Base-by-base conservation (phyloP, 371 early-diverging fungal genomes). In the Haplosporangium sp. region DNA sequence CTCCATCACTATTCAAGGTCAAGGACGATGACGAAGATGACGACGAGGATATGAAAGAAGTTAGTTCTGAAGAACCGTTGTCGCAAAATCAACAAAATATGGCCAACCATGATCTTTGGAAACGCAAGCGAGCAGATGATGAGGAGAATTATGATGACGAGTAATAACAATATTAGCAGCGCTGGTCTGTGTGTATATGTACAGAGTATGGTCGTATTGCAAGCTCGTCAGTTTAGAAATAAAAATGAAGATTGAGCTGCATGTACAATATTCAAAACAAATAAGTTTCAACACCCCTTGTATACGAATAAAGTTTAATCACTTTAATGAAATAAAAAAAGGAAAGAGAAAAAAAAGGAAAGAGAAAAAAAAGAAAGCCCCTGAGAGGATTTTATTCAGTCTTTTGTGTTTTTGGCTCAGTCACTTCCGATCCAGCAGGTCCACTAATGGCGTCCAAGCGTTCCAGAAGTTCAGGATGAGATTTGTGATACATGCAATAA, bases 391-490 rank as follows among this genome's bases (percentile, higher is more conserved):
- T 27, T 27, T 27, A 27, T 27, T 27, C 27, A 27, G 27, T 27
- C 27, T 27, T 27, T 27, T 27, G 27, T 27, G 27, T 27, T 27
- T 27, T 27, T 27, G 27, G 27, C 27, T 27, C 27, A 27, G 27
- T 27, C 27, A 27, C 27, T 27, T 27, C 27, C 27, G 15, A 50
- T 50, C 50, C n/a, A n/a, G 15, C 10, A 45, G 45, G 10, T 20
- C 47, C 61, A 17, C 65, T 61, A 61, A 97, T 87, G 15, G 93
- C 93, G 45, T 89, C 85, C 65, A 97, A 82, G 70, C 99, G 91
- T 84, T 99, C 99, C 0, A 96, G 89, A 37, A 98, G 82, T 59
- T 97, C 96, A 52, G 99, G 99, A 77, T 99, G 99, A 8, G 94
- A 94, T 75, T 95, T 93, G 70, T 98, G 92, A 88, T 94, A 96